phyloP scores from a whole-genome alignment of 495 filamentous ascomycete genomes.

The Aspergillus sparsus region DNA sequence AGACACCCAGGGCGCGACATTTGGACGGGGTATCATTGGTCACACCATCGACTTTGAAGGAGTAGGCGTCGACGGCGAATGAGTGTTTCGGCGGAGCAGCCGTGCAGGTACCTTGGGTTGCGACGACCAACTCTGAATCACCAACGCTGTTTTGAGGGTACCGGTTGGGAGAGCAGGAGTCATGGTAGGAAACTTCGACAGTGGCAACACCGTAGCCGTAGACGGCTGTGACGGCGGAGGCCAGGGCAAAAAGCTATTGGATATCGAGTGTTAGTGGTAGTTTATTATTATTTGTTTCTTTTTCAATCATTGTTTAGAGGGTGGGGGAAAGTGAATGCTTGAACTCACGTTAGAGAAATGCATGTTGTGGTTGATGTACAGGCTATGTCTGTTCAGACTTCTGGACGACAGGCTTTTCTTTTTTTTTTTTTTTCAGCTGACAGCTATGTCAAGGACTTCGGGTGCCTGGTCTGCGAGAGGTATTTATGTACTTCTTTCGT shows the following conservation, averaged over 20 bases:
- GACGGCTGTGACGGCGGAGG: conserved; percentile 16
- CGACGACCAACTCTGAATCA: not conserved
- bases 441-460: no score
- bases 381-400: not conserved
- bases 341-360: conserved; percentile 4
- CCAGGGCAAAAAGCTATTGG: conserved; percentile 9
- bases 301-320: not conserved
- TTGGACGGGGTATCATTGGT: conserved; percentile 12
- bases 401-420: not conserved
- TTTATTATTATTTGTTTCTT: not conserved
- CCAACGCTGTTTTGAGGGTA: conserved; percentile 9
- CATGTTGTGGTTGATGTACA: not conserved
- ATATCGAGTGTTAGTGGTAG: not conserved
- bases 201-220: conserved; percentile 20
- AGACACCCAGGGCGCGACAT: conserved; percentile 21
- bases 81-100: conserved; percentile 12
- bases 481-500: no score
- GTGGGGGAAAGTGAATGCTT: not conserved
- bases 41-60: conserved; percentile 13
- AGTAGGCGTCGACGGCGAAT: conserved; percentile 23
- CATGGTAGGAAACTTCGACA: conserved; percentile 15
- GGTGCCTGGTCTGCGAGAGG: no score
- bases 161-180: conserved; percentile 13
- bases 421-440: no score
- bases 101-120: conserved; percentile 8